These are phyloP conservation scores for Eurotiales sp. DNA, from an alignment of 2,329 filamentous ascomycete genomes.

Conservation along the genomic window DNA sequence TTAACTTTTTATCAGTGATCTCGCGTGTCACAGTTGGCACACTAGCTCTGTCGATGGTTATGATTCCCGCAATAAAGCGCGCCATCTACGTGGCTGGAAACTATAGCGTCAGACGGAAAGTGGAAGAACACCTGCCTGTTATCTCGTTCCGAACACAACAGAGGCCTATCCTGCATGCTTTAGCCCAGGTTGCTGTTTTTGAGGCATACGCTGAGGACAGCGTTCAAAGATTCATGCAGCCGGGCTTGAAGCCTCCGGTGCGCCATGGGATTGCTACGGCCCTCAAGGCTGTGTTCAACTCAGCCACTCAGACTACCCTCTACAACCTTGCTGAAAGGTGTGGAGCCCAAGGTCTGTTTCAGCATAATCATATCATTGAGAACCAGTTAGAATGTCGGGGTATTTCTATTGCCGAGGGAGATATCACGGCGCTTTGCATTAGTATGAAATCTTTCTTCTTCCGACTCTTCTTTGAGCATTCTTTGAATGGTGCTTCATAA, in stretches of 20 bases:
- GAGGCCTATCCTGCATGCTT: constrained; percentile 21
- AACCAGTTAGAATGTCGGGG: constrained; percentile 4
- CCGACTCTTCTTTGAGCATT: background rate
- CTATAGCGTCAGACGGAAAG: constrained; percentile 19
- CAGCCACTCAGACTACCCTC: constrained; percentile 12
- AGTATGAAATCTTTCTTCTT: background rate
- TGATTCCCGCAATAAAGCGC: constrained; percentile 20
- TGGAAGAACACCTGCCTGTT: constrained; percentile 19
- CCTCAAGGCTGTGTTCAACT: constrained; percentile 14
- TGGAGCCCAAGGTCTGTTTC: constrained; percentile 15
- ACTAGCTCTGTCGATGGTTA: constrained; percentile 13
- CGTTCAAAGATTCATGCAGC: constrained; percentile 1
- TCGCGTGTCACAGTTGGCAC: constrained; percentile 19
- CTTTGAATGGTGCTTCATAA: background rate
- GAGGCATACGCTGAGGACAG: constrained; percentile 16
- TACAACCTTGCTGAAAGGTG: constrained; percentile 13
- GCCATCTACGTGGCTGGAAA: constrained; percentile 19
- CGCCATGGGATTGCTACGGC: constrained; percentile 13
- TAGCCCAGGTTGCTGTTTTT: constrained; percentile 20
- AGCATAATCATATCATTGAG: constrained; percentile 16
- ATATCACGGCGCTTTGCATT: constrained; percentile 12
- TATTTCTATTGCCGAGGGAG: constrained; percentile 14
- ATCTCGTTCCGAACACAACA: constrained; percentile 25
- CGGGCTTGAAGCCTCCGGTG: background rate
- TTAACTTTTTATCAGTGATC: constrained; percentile 24